Base-by-base conservation (phyloP, 371 early-diverging fungal species). In the Synchytrium microbalum region DNA sequence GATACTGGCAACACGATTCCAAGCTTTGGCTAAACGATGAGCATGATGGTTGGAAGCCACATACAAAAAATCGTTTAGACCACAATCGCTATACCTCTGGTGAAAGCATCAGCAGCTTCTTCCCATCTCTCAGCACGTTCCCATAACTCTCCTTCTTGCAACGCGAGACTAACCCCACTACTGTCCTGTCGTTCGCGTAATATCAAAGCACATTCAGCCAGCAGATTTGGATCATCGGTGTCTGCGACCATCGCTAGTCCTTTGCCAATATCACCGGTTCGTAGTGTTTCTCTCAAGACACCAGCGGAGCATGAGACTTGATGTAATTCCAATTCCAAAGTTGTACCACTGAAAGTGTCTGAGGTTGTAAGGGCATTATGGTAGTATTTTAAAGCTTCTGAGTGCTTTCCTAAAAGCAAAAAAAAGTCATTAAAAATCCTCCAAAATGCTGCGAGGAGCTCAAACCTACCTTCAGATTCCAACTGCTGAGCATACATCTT, bases 301-400 rank as follows among this genome's bases (percentile, higher is more conserved):
- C 82, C 81, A 3, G 65, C 63, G 3, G 67, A 62, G 60, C 81
- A 81, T 13, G 57, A 30, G n/a, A 69, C 63, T 59, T 73, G 68
- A 58, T 75, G 78, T 19, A 79, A 73, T 26, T 65, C 67, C 31
- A 38, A 46, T 16, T 59, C 60, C 2, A 54, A 57, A n/a, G 62
- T 60, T 31, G 26, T 14, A 14, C 16, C 59, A 58, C 24, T 29
- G 13, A 16, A 32, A 31, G 24, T 24, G 33, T 63, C 61, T 13
- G 71, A 65, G 2, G 77, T 66, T 55, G 67, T 55, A 10, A 75
- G 62, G 1, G 82, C 82, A 23, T 59, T 64, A 38, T 75, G 69
- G 51, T 73, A 81, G 78, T 77, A 78, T 1, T 51, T 61, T 1
- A 76, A 58, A 0, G 82, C 81, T 14, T 81, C 80, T 1, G 71